phyloP scores from a whole-genome alignment of 2,329 filamentous ascomycete species.

The Metarhizium humberi region DNA sequence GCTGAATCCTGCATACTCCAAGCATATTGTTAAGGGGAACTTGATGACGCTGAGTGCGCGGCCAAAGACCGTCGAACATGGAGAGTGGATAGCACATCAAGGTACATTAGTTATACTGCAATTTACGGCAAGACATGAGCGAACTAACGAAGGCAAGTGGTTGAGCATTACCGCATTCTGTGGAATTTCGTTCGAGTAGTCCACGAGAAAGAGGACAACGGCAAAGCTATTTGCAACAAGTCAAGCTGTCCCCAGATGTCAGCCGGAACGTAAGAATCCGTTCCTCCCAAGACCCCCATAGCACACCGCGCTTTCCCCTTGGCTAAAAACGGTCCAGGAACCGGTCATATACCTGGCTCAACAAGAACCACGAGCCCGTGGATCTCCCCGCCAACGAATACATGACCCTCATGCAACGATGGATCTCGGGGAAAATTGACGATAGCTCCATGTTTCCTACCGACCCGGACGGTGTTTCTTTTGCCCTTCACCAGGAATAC shows the following conservation, averaged over 20 bases:
- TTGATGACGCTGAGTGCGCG: conserved; percentile 92
- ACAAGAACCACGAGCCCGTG: conserved; percentile 59
- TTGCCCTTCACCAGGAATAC: conserved; percentile 46
- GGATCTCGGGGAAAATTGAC: conserved; percentile 87
- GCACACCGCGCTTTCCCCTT: neutral
- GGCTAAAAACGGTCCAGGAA: conserved; percentile 40
- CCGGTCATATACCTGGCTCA: conserved; percentile 93
- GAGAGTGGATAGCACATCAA: conserved; percentile 94
- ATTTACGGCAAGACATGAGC: neutral
- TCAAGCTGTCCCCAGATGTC: conserved; percentile 85
- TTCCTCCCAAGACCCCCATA: no score
- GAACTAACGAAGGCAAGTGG: conserved; percentile 37
- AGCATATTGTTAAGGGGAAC: conserved; percentile 91
- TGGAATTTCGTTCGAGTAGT: conserved; percentile 85
- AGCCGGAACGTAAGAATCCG: conserved; percentile 61
- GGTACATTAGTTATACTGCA: conserved; percentile 46
- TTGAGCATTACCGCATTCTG: conserved; percentile 84
- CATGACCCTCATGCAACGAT: conserved; percentile 85
- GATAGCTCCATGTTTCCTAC: conserved; percentile 79
- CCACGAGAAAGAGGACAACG: conserved; percentile 74
- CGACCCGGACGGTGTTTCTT: conserved; percentile 57
- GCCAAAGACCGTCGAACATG: conserved; percentile 89
- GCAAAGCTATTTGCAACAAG: conserved; percentile 72
- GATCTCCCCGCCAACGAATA: conserved; percentile 85
- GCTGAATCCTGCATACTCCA: conserved; percentile 65